Evolutionary conservation across 2,329 filamentous ascomycete species (phyloP).

Genomic region (Clonostachys sp.): DNA sequence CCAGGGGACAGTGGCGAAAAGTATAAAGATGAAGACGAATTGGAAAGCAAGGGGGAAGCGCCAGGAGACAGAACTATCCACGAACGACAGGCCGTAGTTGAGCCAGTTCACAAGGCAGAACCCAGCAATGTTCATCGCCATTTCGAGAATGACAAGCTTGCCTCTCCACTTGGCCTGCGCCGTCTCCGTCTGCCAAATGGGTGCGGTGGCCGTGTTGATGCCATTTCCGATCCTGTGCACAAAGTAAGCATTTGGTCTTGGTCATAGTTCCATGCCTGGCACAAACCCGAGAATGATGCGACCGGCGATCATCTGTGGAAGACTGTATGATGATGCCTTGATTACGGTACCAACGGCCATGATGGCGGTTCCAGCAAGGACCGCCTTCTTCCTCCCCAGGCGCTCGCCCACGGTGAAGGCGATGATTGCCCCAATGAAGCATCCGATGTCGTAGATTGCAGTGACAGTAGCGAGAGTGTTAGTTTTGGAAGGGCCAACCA

Average conservation of each 20-base stretch:
- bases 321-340: slow-evolving; percentile 6
- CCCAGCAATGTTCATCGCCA: slow-evolving; percentile 6
- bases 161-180: slow-evolving; percentile 21
- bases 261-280: slow-evolving; percentile 17
- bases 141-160: slow-evolving; percentile 22
- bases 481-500: too few relatives aligned
- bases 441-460: slow-evolving; percentile 39
- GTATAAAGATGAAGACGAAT: slow-evolving; percentile 14
- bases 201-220: slow-evolving; percentile 27
- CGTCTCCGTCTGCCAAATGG: slow-evolving; percentile 30
- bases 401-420: slow-evolving; percentile 31
- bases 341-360: slow-evolving; percentile 5
- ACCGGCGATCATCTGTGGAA: slow-evolving; percentile 18
- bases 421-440: slow-evolving; percentile 37
- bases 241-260: too few relatives aligned
- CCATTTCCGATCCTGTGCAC: slow-evolving; percentile 32
- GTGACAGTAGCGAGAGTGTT: slow-evolving; percentile 22
- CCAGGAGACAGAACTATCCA: slow-evolving; percentile 7
- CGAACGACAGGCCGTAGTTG: slow-evolving; percentile 9
- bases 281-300: slow-evolving; percentile 25
- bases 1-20: slow-evolving; percentile 15
- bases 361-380: slow-evolving; percentile 12
- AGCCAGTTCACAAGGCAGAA: background rate
- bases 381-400: slow-evolving; percentile 34
- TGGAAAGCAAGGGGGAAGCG: slow-evolving; percentile 11